These are phyloP conservation scores for Irpex rosettiformis DNA, from an alignment of 1,284 basidiomycete species.

Conservation along the genomic window DNA sequence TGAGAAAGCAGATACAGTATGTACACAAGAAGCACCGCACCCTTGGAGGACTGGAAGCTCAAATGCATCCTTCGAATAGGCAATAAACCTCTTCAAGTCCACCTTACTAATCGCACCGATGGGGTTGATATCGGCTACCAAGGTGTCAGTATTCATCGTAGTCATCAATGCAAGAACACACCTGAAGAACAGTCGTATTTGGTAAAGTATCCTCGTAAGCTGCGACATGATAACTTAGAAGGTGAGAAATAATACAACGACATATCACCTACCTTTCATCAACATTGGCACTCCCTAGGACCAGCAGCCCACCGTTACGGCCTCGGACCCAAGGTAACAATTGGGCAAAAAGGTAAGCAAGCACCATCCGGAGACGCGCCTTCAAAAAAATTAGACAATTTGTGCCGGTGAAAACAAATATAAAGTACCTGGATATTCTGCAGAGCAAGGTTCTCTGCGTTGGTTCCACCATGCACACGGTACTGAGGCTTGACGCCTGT, in stretches of 20 bases:
- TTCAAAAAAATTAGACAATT: too few relatives aligned
- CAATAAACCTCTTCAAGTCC: constrained; percentile 95
- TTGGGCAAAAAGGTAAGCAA: constrained; percentile 98
- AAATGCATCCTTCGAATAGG: constrained; percentile 77
- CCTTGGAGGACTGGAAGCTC: constrained; percentile 80
- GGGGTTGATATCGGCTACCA: constrained; percentile 91
- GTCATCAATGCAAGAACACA: constrained; percentile 27
- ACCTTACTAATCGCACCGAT: constrained; percentile 98
- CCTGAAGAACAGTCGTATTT: constrained; percentile 96
- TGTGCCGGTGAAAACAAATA: too few relatives aligned
- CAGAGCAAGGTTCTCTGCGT: constrained; percentile 91
- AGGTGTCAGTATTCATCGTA: neutral
- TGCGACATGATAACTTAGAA: constrained; percentile 26
- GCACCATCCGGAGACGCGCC: constrained; percentile 92
- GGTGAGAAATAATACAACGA: neutral
- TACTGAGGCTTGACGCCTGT: constrained; percentile 85
- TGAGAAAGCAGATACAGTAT: too few relatives aligned
- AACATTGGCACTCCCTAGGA: constrained; percentile 96
- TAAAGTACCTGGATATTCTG: constrained; percentile 99
- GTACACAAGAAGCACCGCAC: too few relatives aligned
- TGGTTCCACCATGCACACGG: constrained; percentile 83
- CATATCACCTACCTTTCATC: constrained; percentile 75
- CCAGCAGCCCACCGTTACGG: constrained; percentile 81
- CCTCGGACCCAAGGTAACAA: constrained; percentile 92
- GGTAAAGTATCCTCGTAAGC: constrained; percentile 93